A percentile compares a stretch with the other conserved stretches of the same genome.
phyloP scores from a whole-genome alignment of 2,329 filamentous ascomycete species.

The Colletotrichum incanum region DNA sequence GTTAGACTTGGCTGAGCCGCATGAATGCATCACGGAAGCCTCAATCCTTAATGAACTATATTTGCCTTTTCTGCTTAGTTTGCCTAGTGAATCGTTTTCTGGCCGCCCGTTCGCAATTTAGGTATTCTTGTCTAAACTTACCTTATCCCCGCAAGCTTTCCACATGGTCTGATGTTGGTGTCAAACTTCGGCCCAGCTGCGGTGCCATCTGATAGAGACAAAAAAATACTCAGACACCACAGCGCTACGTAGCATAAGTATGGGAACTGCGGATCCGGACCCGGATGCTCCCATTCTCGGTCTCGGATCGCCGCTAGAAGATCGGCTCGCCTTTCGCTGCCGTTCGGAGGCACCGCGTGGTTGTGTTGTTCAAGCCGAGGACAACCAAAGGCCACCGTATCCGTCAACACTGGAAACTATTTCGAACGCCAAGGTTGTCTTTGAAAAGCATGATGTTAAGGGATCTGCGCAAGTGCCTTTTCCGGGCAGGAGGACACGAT shows the following conservation, averaged over 20 bases:
- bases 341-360: not conserved
- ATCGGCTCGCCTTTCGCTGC: not conserved
- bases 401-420: not conserved
- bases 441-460: no score
- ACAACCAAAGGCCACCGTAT: not conserved
- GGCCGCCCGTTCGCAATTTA: conserved; percentile 2
- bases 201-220: conserved; percentile 1
- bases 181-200: conserved; percentile 32
- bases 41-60: not conserved
- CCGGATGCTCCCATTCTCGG: not conserved
- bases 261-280: not conserved
- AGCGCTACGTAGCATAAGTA: not conserved
- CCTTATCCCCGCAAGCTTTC: not conserved
- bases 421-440: not conserved
- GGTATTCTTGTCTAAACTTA: not conserved
- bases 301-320: not conserved
- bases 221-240: not conserved
- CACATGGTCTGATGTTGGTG: conserved; percentile 27
- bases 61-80: not conserved
- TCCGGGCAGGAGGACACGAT: no score
- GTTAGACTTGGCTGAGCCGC: not conserved
- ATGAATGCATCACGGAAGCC: not conserved
- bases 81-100: not conserved
- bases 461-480: no score
- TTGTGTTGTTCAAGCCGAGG: not conserved